Evolutionary conservation across 2,329 filamentous ascomycete species (phyloP).

Genomic region (Pezicula rhizophila): DNA sequence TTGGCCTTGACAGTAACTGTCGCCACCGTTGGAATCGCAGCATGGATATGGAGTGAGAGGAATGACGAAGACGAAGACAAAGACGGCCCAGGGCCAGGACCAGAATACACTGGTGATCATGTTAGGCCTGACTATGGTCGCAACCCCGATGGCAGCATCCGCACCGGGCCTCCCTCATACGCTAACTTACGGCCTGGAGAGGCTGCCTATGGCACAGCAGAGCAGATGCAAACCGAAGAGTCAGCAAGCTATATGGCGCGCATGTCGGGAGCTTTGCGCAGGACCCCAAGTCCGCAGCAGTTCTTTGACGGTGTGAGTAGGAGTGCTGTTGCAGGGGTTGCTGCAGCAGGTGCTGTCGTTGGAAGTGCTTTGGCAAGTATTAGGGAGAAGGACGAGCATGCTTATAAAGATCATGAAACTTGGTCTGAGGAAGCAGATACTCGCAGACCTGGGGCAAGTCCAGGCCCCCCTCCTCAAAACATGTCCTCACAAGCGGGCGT

Average conservation of each 20-base stretch:
- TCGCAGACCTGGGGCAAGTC: constrained; percentile 42
- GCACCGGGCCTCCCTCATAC: constrained; percentile 33
- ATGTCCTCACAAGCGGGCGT: constrained; percentile 13
- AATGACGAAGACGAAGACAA: constrained; percentile 66
- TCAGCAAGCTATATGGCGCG: constrained; percentile 62
- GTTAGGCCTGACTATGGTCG: constrained; percentile 26
- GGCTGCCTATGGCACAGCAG: constrained; percentile 35
- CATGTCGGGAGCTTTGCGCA: constrained; percentile 73
- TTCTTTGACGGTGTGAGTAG: constrained; percentile 79
- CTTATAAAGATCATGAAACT: constrained; percentile 78
- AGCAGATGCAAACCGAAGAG: constrained; percentile 33
- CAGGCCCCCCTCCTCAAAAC: constrained; percentile 13
- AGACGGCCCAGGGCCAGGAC: constrained; percentile 41
- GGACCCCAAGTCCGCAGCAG: constrained; percentile 82
- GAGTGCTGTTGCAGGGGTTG: constrained; percentile 73
- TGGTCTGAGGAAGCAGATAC: constrained; percentile 88
- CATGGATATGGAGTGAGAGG: constrained; percentile 92
- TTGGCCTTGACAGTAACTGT: constrained; percentile 80
- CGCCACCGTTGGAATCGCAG: constrained; percentile 77
- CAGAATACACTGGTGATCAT: constrained; percentile 40
- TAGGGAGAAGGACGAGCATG: constrained; percentile 73
- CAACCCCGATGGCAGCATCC: constrained; percentile 24
- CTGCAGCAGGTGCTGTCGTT: constrained; percentile 75
- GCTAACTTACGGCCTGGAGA: constrained; percentile 32
- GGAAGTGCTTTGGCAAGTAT: constrained; percentile 79